phyloP scores from a whole-genome alignment of 2,329 filamentous ascomycete genomes.

The Aspergillus sp. region DNA sequence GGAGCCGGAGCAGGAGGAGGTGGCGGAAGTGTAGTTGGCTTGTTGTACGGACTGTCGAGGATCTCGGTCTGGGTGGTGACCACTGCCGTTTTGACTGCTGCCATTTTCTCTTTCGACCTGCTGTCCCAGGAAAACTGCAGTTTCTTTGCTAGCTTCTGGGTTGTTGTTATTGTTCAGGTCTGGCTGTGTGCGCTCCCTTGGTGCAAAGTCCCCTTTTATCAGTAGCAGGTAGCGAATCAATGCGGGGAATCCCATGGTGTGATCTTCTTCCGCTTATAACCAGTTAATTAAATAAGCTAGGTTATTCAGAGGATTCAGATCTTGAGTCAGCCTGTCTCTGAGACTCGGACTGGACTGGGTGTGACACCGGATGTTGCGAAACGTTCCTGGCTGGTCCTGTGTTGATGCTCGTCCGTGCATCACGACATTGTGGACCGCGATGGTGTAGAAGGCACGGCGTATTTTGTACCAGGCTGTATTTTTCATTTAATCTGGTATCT shows the following conservation, averaged over 20 bases:
- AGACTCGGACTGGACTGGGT: background rate
- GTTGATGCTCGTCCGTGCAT: background rate
- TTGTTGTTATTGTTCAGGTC: background rate
- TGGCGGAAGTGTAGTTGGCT: no score
- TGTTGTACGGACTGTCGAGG: background rate
- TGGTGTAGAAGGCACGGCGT: conserved; percentile 2
- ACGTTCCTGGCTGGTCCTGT: background rate
- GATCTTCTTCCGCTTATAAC: background rate
- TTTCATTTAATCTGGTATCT: background rate
- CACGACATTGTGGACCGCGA: conserved; percentile 15
- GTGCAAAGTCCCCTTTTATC: background rate
- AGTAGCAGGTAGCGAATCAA: conserved; percentile 1
- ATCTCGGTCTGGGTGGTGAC: background rate
- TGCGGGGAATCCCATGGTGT: conserved; percentile 4
- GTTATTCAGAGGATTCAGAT: no score
- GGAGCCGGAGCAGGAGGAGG: no score
- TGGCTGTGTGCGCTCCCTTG: background rate
- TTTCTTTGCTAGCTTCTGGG: no score
- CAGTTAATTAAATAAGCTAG: no score
- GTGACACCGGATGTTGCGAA: background rate
- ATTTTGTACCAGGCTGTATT: background rate
- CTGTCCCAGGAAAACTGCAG: no score
- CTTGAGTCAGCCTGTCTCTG: background rate
- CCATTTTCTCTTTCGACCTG: background rate
- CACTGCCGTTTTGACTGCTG: conserved; percentile 10